These are phyloP conservation scores for Phytophthora citrophthora DNA, from an alignment of 352 stramenopile genomes.

Conservation along the genomic window DNA sequence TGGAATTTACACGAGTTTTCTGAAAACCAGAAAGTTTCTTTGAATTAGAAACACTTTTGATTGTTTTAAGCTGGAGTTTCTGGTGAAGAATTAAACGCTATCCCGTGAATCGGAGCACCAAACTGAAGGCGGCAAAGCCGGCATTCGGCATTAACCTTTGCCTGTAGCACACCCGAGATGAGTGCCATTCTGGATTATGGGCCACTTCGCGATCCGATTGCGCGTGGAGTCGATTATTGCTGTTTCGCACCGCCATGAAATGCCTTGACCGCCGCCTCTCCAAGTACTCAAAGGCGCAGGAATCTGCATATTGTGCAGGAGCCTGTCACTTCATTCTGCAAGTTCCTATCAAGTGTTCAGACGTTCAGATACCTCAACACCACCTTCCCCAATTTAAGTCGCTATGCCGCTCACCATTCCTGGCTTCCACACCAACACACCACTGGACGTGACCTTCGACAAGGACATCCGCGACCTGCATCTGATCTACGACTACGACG, in stretches of 20 bases:
- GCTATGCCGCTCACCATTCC: neutral
- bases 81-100: too few relatives aligned
- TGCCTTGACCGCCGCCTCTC: neutral
- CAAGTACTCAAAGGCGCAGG: too few relatives aligned
- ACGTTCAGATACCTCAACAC: too few relatives aligned
- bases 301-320: neutral
- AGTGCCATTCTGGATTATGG: neutral
- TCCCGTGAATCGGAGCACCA: too few relatives aligned
- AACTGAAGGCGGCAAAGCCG: too few relatives aligned
- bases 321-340: neutral
- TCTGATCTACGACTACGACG: conserved; percentile 46
- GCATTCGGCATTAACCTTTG: neutral
- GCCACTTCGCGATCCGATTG: neutral
- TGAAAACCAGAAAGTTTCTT: neutral
- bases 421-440: conserved; percentile 10
- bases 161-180: neutral
- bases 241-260: conserved; percentile 30
- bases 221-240: neutral
- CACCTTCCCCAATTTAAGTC: neutral
- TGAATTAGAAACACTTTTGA: conserved; percentile 4
- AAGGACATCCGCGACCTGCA: conserved; percentile 41
- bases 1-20: neutral
- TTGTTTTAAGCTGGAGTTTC: neutral
- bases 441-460: conserved; percentile 39
- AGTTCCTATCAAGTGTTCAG: neutral